Base-by-base conservation (phyloP, 495 filamentous ascomycete genomes). In the Aspergillus bertholletiae region DNA sequence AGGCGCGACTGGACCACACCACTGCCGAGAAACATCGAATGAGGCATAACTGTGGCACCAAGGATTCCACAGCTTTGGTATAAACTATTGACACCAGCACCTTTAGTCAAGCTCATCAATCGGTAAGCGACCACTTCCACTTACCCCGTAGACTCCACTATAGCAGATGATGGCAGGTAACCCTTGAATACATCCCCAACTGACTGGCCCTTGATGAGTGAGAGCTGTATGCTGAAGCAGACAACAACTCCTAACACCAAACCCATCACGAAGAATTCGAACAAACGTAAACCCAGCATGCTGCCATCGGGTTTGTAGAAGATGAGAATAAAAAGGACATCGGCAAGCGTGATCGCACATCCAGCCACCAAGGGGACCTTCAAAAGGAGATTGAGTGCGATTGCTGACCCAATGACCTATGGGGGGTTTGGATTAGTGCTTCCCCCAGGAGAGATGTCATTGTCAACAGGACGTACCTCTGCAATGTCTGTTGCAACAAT, bases 1-100 rank as follows among this genome's bases (percentile, higher is more conserved):
- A 96, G 83, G 8, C 92, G 86, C 9, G 88, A 75, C 67, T 96
- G 89, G 0, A 96, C 89, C 44, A 96, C 86, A 11, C 90, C 92
- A 44, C 86, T 90, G n/a, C 92, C 92, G 7, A 96, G 80, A 61
- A 91, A 96, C 26, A 96, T 79, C 46, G 86, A 89, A 68, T 96
- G 92, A 5, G 92, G 92, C 92, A 96, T 96, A 21, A 96, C 90
- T 2, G 92, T 96, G 15, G 92, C 92, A 21, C 92, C 92, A 11
- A 96, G 80, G 58, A 96, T 96, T 53, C 91, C 92, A 63, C 92
- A 96, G 50, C 89, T 87, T 70, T 94, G 89, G 72, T 93, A 96
- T 13, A 96, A 69, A 26, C 89, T 89, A 58, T 27, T 9, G 56
- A 53, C 18, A 65, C 55, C 40, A 28, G 54, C 26, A 57, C 66